phyloP scores from a whole-genome alignment of 2,329 filamentous ascomycete species.

The Didymella pomorum region DNA sequence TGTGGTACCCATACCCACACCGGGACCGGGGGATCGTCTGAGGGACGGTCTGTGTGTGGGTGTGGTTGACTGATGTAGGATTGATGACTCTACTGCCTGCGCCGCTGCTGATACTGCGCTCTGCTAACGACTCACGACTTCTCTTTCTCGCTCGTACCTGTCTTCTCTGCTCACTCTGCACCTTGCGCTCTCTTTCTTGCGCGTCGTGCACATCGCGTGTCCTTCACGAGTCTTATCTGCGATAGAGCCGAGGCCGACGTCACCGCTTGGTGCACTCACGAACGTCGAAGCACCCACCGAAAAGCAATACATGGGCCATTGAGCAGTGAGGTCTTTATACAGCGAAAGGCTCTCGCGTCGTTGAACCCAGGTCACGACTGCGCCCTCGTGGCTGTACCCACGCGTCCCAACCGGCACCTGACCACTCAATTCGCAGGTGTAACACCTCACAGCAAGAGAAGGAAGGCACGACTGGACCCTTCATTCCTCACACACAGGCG shows the following conservation, averaged over 20 bases:
- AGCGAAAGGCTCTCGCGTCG: background rate
- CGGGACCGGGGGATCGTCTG: conserved; percentile 27
- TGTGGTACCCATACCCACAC: too few species aligned
- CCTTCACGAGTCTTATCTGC: conserved; percentile 20
- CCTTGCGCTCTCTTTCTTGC: conserved; percentile 4
- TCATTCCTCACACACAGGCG: conserved; percentile 16
- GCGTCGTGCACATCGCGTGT: conserved; percentile 4
- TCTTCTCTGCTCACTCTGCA: background rate
- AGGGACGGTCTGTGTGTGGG: conserved; percentile 28
- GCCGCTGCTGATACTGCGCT: conserved; percentile 5
- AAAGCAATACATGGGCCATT: background rate
- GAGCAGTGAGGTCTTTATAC: background rate
- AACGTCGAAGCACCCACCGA: background rate
- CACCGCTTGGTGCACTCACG: conserved; percentile 5
- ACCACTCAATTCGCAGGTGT: conserved; percentile 16
- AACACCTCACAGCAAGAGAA: conserved; percentile 12
- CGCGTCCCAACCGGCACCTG: conserved; percentile 36
- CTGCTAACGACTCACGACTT: conserved; percentile 5
- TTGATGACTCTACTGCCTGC: conserved; percentile 28
- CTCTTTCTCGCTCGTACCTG: background rate
- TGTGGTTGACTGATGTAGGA: conserved; percentile 19
- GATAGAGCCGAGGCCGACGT: conserved; percentile 17
- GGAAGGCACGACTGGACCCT: conserved; percentile 6
- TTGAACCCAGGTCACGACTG: conserved; percentile 25
- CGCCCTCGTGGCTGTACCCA: conserved; percentile 38